Conservation (phyloP, 768 basidiomycete genomes). For the Lactarius hengduanensis region DNA sequence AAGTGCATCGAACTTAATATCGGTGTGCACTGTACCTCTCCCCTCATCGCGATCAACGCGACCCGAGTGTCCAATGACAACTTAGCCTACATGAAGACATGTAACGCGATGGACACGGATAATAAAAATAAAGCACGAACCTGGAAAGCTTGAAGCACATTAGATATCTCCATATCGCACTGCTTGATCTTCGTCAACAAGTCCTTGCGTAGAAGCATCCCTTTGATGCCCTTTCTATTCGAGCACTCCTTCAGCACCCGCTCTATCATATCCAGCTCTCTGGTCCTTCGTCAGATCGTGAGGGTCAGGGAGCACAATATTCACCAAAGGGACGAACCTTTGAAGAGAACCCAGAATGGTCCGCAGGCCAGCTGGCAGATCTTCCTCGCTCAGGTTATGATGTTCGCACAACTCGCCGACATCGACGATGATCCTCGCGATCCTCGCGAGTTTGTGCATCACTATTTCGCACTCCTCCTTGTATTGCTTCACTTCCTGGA, state of each 20-base stretch:
- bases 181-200: background rate
- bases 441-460: background rate
- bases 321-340: background rate
- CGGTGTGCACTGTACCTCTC: too few species aligned
- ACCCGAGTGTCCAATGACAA: too few species aligned
- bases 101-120: background rate
- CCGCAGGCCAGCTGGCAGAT: background rate
- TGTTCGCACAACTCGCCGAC: background rate
- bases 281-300: slow-evolving; percentile 1
- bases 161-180: background rate
- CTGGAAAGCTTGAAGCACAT: background rate
- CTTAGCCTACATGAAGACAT: background rate
- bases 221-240: background rate
- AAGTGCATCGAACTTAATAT: too few species aligned
- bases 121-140: too few species aligned
- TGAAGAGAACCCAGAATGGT: background rate
- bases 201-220: background rate
- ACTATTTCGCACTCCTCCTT: background rate
- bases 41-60: too few species aligned
- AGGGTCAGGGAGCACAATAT: background rate
- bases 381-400: background rate
- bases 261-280: background rate
- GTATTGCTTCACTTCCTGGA: background rate
- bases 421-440: background rate
- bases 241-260: background rate